Evolutionary conservation across 176 grass and related monocot species (phyloP), one percentile per base, ranked within the genome.

Genomic region (Oryza longistaminata): DNA sequence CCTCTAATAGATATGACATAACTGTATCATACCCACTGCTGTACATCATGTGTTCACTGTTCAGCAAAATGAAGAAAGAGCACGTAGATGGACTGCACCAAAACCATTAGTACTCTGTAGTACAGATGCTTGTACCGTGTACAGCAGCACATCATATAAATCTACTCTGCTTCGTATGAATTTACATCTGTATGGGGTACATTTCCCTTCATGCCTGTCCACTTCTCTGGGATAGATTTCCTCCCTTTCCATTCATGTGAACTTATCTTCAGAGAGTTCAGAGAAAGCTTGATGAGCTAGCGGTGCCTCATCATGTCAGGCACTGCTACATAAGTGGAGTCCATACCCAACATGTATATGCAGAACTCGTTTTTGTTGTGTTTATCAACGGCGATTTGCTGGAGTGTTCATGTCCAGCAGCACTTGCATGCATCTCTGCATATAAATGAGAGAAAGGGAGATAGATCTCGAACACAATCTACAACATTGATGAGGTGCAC

Each of bases 401-500:
- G 55, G 55, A 6, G 21, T 61, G 58, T 68, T 27, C 40, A 40
- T 19, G 71, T 37, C 7, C 53, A 75, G 70, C 26, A 74, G 15
- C 10, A 33, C 19, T 17, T 58, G 53, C 53, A 58, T 31, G 12
- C 42, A 73, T 2, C 17, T 25, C 29, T 16, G 73, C 35, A 58
- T 58, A 67, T 82, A 87, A 68, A 87, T 70, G 69, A 64, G 73
- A 60, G 35, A 72, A 73, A 55, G 24, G 1, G 16, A 11, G 24
- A 46, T 35, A 76, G 2, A 89, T 76, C 84, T 82, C 45, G 13
- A 26, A 66, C 84, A 68, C 79, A 39, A 87, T 87, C 68, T 14
- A 64, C 69, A 40, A 73, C 88, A 75, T 75, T 75, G 74, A 90
- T 83, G 80, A 31, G 69, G 60, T 50, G 84, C 75, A 64, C 69